Conservation (phyloP, 202 grass and related monocot genomes). For the Elaeis oleifera region DNA sequence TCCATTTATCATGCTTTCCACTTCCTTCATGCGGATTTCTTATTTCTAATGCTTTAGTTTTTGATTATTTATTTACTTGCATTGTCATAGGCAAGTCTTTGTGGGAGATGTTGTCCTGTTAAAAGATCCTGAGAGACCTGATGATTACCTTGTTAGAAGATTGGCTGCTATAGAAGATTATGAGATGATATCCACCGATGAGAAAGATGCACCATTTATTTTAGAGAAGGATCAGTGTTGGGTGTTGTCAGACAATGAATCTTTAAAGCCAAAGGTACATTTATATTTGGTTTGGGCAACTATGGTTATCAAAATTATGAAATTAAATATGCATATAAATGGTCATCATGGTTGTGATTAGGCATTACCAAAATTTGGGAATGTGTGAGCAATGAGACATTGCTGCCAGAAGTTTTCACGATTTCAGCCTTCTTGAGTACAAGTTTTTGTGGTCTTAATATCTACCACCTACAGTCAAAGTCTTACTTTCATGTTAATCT, state of each 20-base stretch:
- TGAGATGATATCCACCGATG: slow-evolving; percentile 76
- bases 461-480: too few species aligned
- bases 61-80: slow-evolving; percentile 26
- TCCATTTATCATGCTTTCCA: neutral
- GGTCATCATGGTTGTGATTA: too few species aligned
- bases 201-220: slow-evolving; percentile 85
- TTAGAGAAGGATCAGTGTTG: slow-evolving; percentile 89
- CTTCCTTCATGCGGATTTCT: neutral
- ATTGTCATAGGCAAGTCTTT: slow-evolving; percentile 60
- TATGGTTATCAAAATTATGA: too few species aligned
- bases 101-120: slow-evolving; percentile 79
- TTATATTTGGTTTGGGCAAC: neutral
- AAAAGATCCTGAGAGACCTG: slow-evolving; percentile 74
- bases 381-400: neutral
- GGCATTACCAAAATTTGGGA: neutral
- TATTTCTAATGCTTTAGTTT: neutral
- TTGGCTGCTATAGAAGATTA: slow-evolving; percentile 79
- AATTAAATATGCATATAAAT: too few species aligned
- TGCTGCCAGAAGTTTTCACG: too few species aligned
- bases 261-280: slow-evolving; percentile 68
- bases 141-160: slow-evolving; percentile 62
- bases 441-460: too few species aligned
- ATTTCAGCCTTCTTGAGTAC: too few species aligned
- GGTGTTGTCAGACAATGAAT: slow-evolving; percentile 74
- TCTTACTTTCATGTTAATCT: slow-evolving; percentile 7